A percentile compares a stretch with the other conserved stretches of the same genome.
Conservation (phyloP, 2,329 filamentous ascomycete species). For the Corniculantispora saksenae region DNA sequence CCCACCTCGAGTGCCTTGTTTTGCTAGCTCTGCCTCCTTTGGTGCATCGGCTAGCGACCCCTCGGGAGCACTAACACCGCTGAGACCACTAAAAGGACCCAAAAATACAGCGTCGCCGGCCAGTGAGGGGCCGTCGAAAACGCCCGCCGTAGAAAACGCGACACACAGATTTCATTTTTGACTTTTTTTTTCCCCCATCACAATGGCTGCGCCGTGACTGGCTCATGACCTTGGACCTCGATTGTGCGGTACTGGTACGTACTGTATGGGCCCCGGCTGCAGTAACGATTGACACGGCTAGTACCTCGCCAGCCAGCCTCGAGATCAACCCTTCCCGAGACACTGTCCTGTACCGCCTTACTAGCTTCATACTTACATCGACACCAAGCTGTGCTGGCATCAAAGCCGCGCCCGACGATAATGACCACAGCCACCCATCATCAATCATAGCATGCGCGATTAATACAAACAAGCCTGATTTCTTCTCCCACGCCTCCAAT, state of each 20-base stretch:
- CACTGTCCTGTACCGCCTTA: not conserved
- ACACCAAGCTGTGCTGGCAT: not conserved
- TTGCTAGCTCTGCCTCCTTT: not conserved
- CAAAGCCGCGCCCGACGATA: not conserved
- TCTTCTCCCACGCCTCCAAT: no score
- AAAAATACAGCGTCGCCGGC: not conserved
- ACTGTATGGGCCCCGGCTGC: not conserved
- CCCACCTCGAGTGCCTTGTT: not conserved
- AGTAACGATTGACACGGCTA: not conserved
- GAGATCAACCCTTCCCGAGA: not conserved
- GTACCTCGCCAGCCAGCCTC: not conserved
- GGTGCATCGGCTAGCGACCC: not conserved
- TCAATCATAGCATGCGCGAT: no score
- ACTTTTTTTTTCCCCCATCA: not conserved
- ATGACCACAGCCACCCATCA: no score
- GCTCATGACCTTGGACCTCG: not conserved
- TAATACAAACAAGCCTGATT: not conserved
- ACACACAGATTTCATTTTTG: conserved; percentile 1
- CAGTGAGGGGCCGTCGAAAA: not conserved
- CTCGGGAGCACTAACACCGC: not conserved
- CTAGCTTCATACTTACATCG: not conserved
- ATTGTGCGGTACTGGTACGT: not conserved
- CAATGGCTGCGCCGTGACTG: not conserved
- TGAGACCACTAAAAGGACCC: not conserved
- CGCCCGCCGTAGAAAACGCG: not conserved